Conservation (phyloP, 345 rosid species). For the Acer negundo region DNA sequence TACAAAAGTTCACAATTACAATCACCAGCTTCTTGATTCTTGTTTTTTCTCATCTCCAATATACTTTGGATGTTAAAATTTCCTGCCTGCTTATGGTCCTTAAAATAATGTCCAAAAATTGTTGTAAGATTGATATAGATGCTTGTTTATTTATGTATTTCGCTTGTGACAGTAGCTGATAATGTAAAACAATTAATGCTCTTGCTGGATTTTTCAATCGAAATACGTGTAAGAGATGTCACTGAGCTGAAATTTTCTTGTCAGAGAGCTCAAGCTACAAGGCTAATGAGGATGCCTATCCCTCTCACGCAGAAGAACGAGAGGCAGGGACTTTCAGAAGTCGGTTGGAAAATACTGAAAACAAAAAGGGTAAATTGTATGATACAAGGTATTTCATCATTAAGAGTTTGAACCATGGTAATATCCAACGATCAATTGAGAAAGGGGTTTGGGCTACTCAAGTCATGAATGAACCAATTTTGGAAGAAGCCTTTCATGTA, state of each 20-base stretch:
- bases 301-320: slow-evolving; percentile 42
- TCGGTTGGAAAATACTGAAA: slow-evolving; percentile 38
- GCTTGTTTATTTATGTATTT: background rate
- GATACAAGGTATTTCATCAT: slow-evolving; percentile 85
- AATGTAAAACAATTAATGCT: background rate
- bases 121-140: background rate
- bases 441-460: slow-evolving; percentile 98
- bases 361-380: slow-evolving; percentile 45
- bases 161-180: background rate
- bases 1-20: background rate
- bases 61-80: background rate
- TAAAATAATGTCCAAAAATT: background rate
- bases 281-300: slow-evolving; percentile 50
- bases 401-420: slow-evolving; percentile 88
- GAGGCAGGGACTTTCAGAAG: slow-evolving; percentile 40
- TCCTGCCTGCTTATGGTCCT: background rate
- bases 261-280: slow-evolving; percentile 76
- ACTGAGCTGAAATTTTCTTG: slow-evolving; percentile 25
- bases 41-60: background rate
- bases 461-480: slow-evolving; percentile 96
- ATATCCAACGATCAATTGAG: slow-evolving; percentile 74
- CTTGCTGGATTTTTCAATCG: background rate
- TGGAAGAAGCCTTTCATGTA: slow-evolving; percentile 93
- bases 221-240: slow-evolving; percentile 11
- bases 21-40: background rate